Evolutionary conservation across 805 yeast species (phyloP).

Genomic region (Lipomyces chichibuensis): DNA sequence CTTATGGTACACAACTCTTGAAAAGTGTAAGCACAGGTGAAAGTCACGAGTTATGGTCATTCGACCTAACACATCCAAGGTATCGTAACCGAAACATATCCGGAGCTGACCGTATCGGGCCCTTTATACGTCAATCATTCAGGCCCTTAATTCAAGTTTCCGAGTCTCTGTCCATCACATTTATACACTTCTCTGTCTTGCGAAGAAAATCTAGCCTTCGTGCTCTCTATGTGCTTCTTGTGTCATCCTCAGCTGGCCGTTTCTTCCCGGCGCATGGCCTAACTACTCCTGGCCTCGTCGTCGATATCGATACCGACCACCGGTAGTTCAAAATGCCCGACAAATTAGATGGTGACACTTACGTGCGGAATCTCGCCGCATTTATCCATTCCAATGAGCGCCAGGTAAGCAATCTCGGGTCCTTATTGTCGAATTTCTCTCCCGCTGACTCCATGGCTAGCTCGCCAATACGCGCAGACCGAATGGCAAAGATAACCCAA

Average conservation of each 20-base stretch:
- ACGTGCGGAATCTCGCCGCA: slow-evolving; percentile 39
- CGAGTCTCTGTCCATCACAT: neutral
- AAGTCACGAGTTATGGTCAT: no score
- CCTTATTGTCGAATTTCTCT: neutral
- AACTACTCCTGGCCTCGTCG: neutral
- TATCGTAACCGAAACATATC: no score
- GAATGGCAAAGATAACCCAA: slow-evolving; percentile 11
- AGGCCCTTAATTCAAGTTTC: no score
- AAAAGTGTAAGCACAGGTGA: neutral
- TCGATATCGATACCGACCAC: neutral
- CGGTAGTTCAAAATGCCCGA: slow-evolving; percentile 27
- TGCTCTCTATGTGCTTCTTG: slow-evolving; percentile 1
- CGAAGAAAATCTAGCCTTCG: neutral
- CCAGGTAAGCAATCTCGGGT: slow-evolving; percentile 33
- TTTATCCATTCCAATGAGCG: slow-evolving; percentile 40
- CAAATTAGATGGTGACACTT: slow-evolving; percentile 37
- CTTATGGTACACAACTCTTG: neutral
- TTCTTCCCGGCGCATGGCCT: neutral
- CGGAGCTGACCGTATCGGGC: no score
- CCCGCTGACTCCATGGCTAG: slow-evolving; percentile 6
- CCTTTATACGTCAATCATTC: no score
- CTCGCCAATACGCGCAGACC: slow-evolving; percentile 19
- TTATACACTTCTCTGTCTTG: neutral
- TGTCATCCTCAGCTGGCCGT: neutral
- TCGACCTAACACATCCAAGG: no score